Percentiles rank a stretch among this genome's conserved stretches.
phyloP scores from a whole-genome alignment of 148 eudicot species.

The Rhododendron williamsianum region DNA sequence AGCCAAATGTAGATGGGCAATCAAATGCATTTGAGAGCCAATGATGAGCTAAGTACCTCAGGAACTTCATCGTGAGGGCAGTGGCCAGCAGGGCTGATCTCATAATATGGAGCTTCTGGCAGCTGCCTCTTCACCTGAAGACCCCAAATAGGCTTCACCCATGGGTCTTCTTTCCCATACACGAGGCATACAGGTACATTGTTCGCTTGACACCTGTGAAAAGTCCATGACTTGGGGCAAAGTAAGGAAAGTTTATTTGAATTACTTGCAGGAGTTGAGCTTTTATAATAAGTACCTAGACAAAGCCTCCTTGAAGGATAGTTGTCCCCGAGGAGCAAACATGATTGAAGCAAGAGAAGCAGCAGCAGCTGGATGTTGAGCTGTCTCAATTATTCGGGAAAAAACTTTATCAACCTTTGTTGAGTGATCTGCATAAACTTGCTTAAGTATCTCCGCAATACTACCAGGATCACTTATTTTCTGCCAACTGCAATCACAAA shows the following conservation, averaged over 20 bases:
- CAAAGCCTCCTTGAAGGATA: conserved; percentile 72
- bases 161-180: conserved; percentile 97
- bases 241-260: neutral
- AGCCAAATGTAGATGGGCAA: neutral
- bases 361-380: conserved; percentile 93
- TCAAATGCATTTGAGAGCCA: neutral
- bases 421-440: conserved; percentile 91
- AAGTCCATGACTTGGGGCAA: conserved; percentile 14
- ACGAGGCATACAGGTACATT: conserved; percentile 65
- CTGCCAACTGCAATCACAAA: conserved; percentile 59
- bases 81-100: conserved; percentile 94
- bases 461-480: conserved; percentile 86
- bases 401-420: conserved; percentile 83
- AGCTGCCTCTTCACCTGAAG: conserved; percentile 70
- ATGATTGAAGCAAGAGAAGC: conserved; percentile 88
- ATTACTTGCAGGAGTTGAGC: conserved; percentile 1
- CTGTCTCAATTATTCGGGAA: conserved; percentile 60
- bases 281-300: conserved; percentile 38
- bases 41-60: conserved; percentile 49
- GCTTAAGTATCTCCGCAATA: conserved; percentile 74
- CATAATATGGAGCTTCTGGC: conserved; percentile 84
- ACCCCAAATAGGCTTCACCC: conserved; percentile 94
- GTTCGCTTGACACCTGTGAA: conserved; percentile 49
- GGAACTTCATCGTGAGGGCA: conserved; percentile 99
- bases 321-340: conserved; percentile 74